Evolutionary conservation across 495 filamentous ascomycete species (phyloP), one percentile per base, ranked within the genome.

Genomic region (Aspergillus ellipticus): DNA sequence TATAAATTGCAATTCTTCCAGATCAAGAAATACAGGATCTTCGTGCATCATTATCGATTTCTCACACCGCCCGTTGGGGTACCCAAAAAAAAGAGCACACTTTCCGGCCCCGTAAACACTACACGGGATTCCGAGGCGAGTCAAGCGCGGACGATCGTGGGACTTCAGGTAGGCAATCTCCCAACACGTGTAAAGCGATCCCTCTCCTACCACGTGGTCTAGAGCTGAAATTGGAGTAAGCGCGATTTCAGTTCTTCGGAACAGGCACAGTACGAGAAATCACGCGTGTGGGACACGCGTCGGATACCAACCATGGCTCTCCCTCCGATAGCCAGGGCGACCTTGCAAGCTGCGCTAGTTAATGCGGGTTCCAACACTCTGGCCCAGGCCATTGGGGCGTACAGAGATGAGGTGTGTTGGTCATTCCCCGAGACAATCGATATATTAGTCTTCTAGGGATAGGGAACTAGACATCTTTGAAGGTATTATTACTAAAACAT

Each of bases 331-430:
- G 72, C 85, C 17, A 78, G 65, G 17, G 82, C 85, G 15, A 89
- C 88, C 11, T 59, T 90, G 17, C 86, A 91, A 66, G 77, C 87
- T 0, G 77, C 80, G 11, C 50, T 88, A 48, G 79, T 96, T 22
- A 84, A 79, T 41, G 80, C 80, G 26, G 77, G 84, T 7, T 92
- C 89, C 22, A 93, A 92, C 63, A 59, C 94, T 39, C 61, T 96
- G 42, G 92, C 89, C 1, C 90, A 94, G 65, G 72, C 66, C 16
- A 82, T 96, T 45, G 79, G 80, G 8, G 77, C 85, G 2, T 87
- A 89, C 63, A 77, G 79, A 59, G 61, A 73, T 45, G 67, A 81
- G 55, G 89, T 89, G 77, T 19, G 56, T 58, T 28, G 20, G 15
- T 15, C n/a, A n/a, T 39, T 15, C 35, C 35, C n/a, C 35, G 13